These are phyloP conservation scores for Leccinellum luteum DNA, from an alignment of 768 basidiomycete species.

Conservation along the genomic window DNA sequence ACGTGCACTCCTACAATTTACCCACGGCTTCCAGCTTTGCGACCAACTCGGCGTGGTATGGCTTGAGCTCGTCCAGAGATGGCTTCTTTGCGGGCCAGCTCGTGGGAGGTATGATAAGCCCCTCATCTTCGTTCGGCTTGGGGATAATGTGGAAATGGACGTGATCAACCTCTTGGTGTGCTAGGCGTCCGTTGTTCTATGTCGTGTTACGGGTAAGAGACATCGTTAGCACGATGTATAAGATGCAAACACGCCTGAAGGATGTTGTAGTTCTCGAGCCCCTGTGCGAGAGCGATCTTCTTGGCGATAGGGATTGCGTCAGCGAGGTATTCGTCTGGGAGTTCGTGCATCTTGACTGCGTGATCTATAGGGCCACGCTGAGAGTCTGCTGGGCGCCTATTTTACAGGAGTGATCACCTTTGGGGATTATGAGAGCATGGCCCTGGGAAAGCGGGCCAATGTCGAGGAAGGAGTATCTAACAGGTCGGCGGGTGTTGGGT, in stretches of 20 bases:
- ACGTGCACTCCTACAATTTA: slow-evolving; percentile 15
- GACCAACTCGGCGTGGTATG: slow-evolving; percentile 18
- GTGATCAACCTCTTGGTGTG: slow-evolving; percentile 74
- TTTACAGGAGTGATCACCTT: slow-evolving; percentile 51
- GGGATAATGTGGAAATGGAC: slow-evolving; percentile 96
- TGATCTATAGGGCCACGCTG: slow-evolving; percentile 57
- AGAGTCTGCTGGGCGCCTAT: neutral
- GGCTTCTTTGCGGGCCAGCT: slow-evolving; percentile 50
- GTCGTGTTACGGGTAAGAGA: neutral
- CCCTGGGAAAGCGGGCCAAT: slow-evolving; percentile 89
- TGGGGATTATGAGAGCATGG: slow-evolving; percentile 90
- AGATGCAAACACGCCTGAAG: slow-evolving; percentile 48
- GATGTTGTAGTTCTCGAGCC: slow-evolving; percentile 80
- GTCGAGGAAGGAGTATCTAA: slow-evolving; percentile 86
- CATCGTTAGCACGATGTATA: too few relatives aligned
- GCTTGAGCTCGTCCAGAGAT: slow-evolving; percentile 22
- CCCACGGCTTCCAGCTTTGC: slow-evolving; percentile 14
- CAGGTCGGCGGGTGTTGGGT: too few relatives aligned
- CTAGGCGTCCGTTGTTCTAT: slow-evolving; percentile 68
- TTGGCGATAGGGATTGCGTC: slow-evolving; percentile 82
- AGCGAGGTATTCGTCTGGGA: slow-evolving; percentile 80
- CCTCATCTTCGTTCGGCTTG: slow-evolving; percentile 70
- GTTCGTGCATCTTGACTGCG: slow-evolving; percentile 77
- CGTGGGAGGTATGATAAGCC: slow-evolving; percentile 57
- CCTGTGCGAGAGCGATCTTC: slow-evolving; percentile 80